Evolutionary conservation across 2,329 filamentous ascomycete species (phyloP).

Genomic region (Golovinomyces cichoracearum): DNA sequence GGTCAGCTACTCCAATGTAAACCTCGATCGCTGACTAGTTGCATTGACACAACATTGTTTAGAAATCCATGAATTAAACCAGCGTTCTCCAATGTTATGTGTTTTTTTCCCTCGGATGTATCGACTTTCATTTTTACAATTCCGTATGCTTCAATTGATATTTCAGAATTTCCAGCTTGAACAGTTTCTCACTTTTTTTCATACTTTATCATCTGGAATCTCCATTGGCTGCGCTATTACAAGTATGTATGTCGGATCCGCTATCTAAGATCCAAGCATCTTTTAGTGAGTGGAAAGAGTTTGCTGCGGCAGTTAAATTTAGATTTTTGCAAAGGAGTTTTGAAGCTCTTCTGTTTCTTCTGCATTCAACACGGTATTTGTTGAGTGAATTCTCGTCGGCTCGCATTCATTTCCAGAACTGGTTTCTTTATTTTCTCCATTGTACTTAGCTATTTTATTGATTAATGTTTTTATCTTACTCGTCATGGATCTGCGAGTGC

Average conservation of each 20-base stretch:
- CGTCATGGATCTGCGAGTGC: background rate
- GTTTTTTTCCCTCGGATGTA: background rate
- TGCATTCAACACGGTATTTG: background rate
- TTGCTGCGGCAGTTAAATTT: background rate
- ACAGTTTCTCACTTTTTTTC: background rate
- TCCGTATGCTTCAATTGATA: background rate
- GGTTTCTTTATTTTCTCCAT: background rate
- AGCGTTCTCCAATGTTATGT: background rate
- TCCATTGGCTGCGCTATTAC: background rate
- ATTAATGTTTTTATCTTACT: background rate
- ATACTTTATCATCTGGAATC: background rate
- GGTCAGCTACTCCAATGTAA: background rate
- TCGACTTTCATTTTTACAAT: background rate
- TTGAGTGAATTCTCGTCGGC: background rate
- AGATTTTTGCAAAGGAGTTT: background rate
- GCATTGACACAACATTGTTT: background rate
- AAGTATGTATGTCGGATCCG: slow-evolving; percentile 1
- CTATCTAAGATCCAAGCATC: background rate
- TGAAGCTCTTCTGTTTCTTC: background rate
- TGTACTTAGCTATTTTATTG: background rate
- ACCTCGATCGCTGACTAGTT: background rate
- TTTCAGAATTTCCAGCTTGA: background rate
- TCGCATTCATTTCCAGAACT: background rate
- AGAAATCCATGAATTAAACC: background rate
- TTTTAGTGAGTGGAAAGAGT: background rate